Evolutionary conservation across 257 asterid species (phyloP).

Genomic region (Salvia rosmarinus): DNA sequence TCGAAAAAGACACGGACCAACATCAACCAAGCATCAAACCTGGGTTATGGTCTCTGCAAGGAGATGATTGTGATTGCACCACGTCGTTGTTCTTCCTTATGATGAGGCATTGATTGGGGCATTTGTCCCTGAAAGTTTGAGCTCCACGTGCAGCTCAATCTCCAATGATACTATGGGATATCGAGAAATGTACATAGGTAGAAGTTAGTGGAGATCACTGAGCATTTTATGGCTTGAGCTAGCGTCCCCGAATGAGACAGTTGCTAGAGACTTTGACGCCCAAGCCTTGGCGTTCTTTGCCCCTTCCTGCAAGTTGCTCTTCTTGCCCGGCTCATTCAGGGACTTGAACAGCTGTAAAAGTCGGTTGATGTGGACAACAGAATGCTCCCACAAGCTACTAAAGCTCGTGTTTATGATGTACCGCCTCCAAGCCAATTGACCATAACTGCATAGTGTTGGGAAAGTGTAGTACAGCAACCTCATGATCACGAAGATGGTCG

Average conservation of each 20-base stretch:
- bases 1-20: slow-evolving; percentile 19
- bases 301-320: slow-evolving; percentile 37
- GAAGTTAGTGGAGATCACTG: slow-evolving; percentile 14
- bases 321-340: slow-evolving; percentile 34
- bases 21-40: slow-evolving; percentile 27
- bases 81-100: neutral
- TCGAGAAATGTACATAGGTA: slow-evolving; percentile 26
- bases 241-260: slow-evolving; percentile 38
- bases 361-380: slow-evolving; percentile 27
- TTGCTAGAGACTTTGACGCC: slow-evolving; percentile 38
- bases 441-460: slow-evolving; percentile 28
- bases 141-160: slow-evolving; percentile 23
- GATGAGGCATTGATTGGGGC: neutral
- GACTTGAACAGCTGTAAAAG: slow-evolving; percentile 30
- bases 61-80: slow-evolving; percentile 18
- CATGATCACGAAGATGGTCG: slow-evolving; percentile 35
- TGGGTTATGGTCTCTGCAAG: slow-evolving; percentile 12
- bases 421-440: slow-evolving; percentile 34
- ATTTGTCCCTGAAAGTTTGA: slow-evolving; percentile 3
- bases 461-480: slow-evolving; percentile 28
- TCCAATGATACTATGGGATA: slow-evolving; percentile 19
- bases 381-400: slow-evolving; percentile 39
- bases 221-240: slow-evolving; percentile 34
- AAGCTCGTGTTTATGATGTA: slow-evolving; percentile 27
- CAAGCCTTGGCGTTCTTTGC: slow-evolving; percentile 38